phyloP scores from a whole-genome alignment of 169 alveolate genomes.

The Cryptosporidium baileyi region DNA sequence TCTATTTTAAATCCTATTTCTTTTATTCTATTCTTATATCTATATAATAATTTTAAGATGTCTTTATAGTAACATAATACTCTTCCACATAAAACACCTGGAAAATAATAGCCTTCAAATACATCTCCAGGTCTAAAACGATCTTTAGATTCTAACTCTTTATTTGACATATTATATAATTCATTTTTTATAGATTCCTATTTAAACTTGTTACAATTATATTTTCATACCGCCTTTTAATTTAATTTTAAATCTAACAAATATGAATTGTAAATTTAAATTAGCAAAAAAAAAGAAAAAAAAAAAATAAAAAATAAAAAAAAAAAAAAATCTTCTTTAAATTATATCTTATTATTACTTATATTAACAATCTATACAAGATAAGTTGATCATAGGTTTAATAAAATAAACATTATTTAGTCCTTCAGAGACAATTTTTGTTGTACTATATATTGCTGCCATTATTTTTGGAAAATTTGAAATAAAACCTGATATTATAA shows the following conservation, averaged over 20 bases:
- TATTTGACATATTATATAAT: too few relatives aligned
- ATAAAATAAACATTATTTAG: slow-evolving; percentile 11
- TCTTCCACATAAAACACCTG: slow-evolving; percentile 68
- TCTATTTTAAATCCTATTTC: not conserved
- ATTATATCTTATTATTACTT: too few relatives aligned
- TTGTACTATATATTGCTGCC: slow-evolving; percentile 39
- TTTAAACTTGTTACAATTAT: too few relatives aligned
- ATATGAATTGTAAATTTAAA: too few relatives aligned
- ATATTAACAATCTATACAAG: not conserved
- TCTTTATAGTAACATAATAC: slow-evolving; percentile 35
- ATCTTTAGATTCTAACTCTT: slow-evolving; percentile 30
- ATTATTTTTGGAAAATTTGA: slow-evolving; percentile 39
- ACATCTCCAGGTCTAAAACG: slow-evolving; percentile 67
- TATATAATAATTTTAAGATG: not conserved
- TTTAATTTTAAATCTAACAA: too few relatives aligned
- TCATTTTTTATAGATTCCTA: too few relatives aligned
- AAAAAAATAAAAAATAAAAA: too few relatives aligned
- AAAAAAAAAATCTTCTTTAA: too few relatives aligned
- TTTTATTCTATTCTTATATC: not conserved
- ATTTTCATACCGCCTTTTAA: too few relatives aligned
- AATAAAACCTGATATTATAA: slow-evolving; percentile 34
- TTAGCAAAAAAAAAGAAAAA: too few relatives aligned
- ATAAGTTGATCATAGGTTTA: slow-evolving; percentile 1
- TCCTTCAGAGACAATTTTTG: not conserved
- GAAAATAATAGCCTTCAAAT: slow-evolving; percentile 57